A percentile compares a stretch with the other conserved stretches of the same genome.
These are phyloP conservation scores for Russula emetica DNA, from an alignment of 768 basidiomycete genomes.

Conservation along the genomic window DNA sequence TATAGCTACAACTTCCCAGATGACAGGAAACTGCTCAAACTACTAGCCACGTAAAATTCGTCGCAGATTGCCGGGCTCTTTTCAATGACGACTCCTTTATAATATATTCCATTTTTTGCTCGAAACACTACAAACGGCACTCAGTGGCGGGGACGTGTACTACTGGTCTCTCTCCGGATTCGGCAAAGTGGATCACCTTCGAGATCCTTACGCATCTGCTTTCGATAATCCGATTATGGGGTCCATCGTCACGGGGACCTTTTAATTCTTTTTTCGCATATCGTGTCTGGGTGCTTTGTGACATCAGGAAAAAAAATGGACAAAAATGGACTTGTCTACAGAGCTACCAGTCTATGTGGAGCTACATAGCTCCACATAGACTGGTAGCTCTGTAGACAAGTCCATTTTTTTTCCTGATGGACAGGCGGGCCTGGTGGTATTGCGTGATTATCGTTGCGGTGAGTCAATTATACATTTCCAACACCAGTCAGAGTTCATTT, in stretches of 20 bases:
- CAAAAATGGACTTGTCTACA: too few relatives aligned
- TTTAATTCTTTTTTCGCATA: conserved; percentile 19
- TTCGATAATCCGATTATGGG: conserved; percentile 15
- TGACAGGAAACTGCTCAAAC: conserved; percentile 3
- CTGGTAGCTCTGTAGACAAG: too few relatives aligned
- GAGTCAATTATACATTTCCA: not conserved
- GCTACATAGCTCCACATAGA: too few relatives aligned
- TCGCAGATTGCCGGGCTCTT: not conserved
- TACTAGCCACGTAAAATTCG: not conserved
- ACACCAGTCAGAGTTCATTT: not conserved
- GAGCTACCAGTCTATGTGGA: too few relatives aligned
- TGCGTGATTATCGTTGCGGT: conserved; percentile 5
- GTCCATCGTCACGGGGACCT: not conserved
- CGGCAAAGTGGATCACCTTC: not conserved
- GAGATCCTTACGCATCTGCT: not conserved
- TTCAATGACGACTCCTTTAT: not conserved
- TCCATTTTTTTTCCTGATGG: conserved; percentile 3
- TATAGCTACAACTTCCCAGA: conserved; percentile 16
- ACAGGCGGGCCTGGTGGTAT: not conserved
- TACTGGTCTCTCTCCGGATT: conserved; percentile 16
- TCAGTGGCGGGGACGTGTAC: conserved; percentile 13
- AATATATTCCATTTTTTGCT: conserved; percentile 8
- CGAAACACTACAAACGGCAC: conserved; percentile 11
- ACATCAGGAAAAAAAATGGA: too few relatives aligned
- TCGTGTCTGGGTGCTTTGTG: too few relatives aligned